A percentile compares a stretch with the other conserved stretches of the same genome.
Evolutionary conservation across 129 eudicot genomes (phyloP).

Genomic region (Saussurea involucrata): DNA sequence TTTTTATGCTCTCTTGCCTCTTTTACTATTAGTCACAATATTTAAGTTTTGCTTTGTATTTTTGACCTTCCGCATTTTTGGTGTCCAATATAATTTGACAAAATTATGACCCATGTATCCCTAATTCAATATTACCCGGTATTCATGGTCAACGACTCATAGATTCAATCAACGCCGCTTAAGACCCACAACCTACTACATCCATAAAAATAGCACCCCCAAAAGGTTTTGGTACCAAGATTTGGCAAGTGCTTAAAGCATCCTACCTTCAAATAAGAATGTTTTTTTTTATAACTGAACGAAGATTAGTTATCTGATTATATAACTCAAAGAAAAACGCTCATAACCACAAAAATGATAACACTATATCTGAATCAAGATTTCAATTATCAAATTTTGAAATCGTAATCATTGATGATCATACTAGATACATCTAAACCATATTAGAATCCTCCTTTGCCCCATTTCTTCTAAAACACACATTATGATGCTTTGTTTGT

Average conservation of each 20-base stretch:
- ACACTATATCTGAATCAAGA: not conserved
- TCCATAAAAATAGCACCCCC: not conserved
- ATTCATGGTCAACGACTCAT: not conserved
- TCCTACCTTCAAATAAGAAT: not conserved
- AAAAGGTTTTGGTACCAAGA: not conserved
- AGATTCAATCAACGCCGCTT: not conserved
- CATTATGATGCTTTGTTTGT: constrained; percentile 27
- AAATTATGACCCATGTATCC: not conserved
- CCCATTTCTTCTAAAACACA: constrained; percentile 6
- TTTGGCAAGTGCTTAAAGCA: not conserved
- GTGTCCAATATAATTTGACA: not conserved
- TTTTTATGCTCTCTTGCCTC: not conserved
- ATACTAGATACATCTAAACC: not conserved
- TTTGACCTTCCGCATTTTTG: not conserved
- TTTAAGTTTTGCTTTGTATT: not conserved
- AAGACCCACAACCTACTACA: not conserved
- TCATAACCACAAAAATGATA: not conserved
- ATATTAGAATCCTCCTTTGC: constrained; percentile 10
- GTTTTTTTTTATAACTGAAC: not conserved
- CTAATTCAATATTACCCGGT: not conserved
- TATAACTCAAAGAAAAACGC: not conserved
- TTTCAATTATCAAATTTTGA: not conserved
- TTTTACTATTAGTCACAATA: not conserved
- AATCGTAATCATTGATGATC: not conserved
- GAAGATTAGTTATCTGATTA: not conserved